Evolutionary conservation across 1,284 basidiomycete species (phyloP), one percentile per base, ranked within the genome.

Genomic region (Prillingera fragicola): DNA sequence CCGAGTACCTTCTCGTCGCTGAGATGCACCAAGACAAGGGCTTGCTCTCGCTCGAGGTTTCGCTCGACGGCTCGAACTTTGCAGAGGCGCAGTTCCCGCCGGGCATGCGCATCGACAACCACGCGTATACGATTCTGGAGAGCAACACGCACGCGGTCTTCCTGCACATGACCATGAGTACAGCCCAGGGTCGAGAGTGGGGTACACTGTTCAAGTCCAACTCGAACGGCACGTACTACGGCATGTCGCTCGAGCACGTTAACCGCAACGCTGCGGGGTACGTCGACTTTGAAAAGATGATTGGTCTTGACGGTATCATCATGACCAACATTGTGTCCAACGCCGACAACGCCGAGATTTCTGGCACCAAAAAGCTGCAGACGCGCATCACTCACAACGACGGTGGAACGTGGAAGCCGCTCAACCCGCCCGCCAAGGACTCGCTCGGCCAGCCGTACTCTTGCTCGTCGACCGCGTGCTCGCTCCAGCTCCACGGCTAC

Each of bases 201-300:
- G 94, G 94, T 37, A 85, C 81, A 59, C 82, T 98, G 56, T 82
- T 98, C 65, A 97, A 73, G 59, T 95, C 89, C 35, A 97, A 98
- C 72, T 95, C 87, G 33, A 98, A 98, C 63, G 94, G 94, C 26
- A 98, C 95, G 0, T 97, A 96, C 74, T 98, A 89, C 66, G 81
- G 86, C 21, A 68, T 91, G 14, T 87, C 90, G 0, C 64, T 87
- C 37, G 85, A 88, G 57, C 79, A 89, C 58, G 94, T 90, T 48
- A 98, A 98, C 70, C 80, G 94, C 21, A 84, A 98, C 66, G 74
- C 80, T 0, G 67, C 74, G 0, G 94, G 95, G 13, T 97, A 80
- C 59, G 94, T 92, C 35, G 95, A 99, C 69, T 99, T 98, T 60
- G 94, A 99, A 74, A 98, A 97, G 77, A 87, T 97, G 80, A 82